Conservation (phyloP, 768 basidiomycete genomes). For the Serendipita indica region DNA sequence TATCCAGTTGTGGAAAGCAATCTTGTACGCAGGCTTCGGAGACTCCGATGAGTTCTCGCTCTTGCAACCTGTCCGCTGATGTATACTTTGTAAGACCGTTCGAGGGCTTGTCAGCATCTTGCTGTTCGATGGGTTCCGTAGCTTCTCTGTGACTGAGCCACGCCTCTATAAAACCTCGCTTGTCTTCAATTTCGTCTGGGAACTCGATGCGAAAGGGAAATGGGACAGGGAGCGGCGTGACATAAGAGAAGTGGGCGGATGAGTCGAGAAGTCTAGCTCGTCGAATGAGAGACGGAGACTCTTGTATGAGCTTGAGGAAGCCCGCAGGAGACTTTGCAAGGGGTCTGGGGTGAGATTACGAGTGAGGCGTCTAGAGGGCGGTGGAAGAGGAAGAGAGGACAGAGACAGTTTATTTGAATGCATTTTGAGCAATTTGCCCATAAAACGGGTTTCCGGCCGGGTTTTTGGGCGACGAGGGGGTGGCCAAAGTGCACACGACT, state of each 20-base stretch:
- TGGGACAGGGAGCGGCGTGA: slow-evolving; percentile 63
- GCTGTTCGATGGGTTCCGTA: slow-evolving; percentile 21
- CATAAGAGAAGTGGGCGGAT: slow-evolving; percentile 59
- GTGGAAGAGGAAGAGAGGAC: slow-evolving; percentile 40
- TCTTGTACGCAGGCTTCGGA: slow-evolving; percentile 55
- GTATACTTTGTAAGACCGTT: slow-evolving; percentile 34
- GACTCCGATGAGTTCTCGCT: slow-evolving; percentile 47
- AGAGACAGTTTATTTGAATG: slow-evolving; percentile 23
- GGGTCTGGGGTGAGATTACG: slow-evolving; percentile 46
- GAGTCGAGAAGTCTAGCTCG: slow-evolving; percentile 45
- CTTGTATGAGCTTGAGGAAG: slow-evolving; percentile 36
- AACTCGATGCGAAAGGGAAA: slow-evolving; percentile 70
- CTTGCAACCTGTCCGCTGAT: slow-evolving; percentile 35
- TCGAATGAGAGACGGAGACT: slow-evolving; percentile 51
- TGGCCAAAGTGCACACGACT: too few species aligned
- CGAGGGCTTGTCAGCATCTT: slow-evolving; percentile 20
- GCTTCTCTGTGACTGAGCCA: slow-evolving; percentile 63
- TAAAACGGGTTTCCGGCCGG: not conserved
- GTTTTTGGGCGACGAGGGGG: not conserved
- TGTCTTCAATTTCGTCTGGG: slow-evolving; percentile 38
- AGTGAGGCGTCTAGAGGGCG: slow-evolving; percentile 27
- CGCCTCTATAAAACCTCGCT: slow-evolving; percentile 51
- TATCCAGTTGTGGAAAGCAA: slow-evolving; percentile 70
- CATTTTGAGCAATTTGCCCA: not conserved
- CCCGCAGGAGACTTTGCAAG: slow-evolving; percentile 31